Evolutionary conservation across 192 early-diverging fungal species (phyloP).

Genomic region (Entrophospora sp.): DNA sequence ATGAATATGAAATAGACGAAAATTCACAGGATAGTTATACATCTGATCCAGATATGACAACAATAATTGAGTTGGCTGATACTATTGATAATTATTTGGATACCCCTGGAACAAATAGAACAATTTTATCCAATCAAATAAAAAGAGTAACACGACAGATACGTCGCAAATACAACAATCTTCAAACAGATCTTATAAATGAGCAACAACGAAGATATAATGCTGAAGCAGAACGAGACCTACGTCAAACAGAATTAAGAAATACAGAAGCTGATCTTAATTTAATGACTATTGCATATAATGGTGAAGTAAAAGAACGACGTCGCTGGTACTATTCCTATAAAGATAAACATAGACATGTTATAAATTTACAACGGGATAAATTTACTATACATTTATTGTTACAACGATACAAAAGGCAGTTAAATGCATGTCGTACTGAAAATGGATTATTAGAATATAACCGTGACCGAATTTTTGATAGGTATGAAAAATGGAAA

Average conservation of each 20-base stretch:
- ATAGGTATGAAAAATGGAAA: background rate
- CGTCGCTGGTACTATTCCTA: too few species aligned
- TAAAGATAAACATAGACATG: too few species aligned
- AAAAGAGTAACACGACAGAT: background rate
- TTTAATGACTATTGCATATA: too few species aligned
- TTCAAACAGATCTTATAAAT: background rate
- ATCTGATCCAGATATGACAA: background rate
- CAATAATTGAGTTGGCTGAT: slow-evolving; percentile 7
- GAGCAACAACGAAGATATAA: background rate
- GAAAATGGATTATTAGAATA: background rate
- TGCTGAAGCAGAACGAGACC: too few species aligned
- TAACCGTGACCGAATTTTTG: too few species aligned
- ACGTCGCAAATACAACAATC: slow-evolving; percentile 1
- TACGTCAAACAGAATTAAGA: too few species aligned
- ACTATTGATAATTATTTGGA: slow-evolving; percentile 4
- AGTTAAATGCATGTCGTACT: too few species aligned
- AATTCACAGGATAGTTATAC: slow-evolving; percentile 1
- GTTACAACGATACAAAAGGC: background rate
- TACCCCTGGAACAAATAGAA: background rate
- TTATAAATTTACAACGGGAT: background rate
- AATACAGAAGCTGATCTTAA: too few species aligned
- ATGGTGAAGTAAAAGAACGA: too few species aligned
- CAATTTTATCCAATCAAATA: background rate
- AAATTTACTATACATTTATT: background rate
- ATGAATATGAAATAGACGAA: slow-evolving; percentile 5